phyloP scores from a whole-genome alignment of 371 early-diverging fungal genomes.

The Rhizopus microsporus region DNA sequence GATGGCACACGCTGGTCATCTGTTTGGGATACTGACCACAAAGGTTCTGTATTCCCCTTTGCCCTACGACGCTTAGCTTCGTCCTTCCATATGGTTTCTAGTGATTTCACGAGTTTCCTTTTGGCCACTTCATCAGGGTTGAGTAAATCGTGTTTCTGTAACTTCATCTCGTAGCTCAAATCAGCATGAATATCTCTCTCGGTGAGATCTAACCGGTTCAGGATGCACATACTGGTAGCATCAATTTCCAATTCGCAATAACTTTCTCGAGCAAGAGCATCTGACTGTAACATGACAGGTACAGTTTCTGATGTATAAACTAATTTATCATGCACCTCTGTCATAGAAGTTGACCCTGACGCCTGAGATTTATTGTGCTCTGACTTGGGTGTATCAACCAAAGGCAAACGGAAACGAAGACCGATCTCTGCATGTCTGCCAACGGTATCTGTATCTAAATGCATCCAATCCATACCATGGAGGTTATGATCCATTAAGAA shows the following conservation, averaged over 20 bases:
- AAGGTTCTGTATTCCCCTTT: constrained; percentile 11
- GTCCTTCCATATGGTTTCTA: constrained; percentile 62
- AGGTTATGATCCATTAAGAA: constrained; percentile 92
- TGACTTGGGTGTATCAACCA: constrained; percentile 27
- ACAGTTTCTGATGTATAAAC: constrained; percentile 32
- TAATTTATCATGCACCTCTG: not conserved
- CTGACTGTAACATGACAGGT: constrained; percentile 24
- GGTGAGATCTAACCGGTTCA: constrained; percentile 59
- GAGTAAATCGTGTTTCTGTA: constrained; percentile 2
- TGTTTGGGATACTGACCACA: constrained; percentile 19
- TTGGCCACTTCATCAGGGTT: constrained; percentile 3
- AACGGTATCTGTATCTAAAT: constrained; percentile 16
- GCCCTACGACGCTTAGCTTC: constrained; percentile 27
- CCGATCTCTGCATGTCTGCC: constrained; percentile 1
- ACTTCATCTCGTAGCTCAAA: constrained; percentile 11
- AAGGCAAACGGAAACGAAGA: constrained; percentile 43
- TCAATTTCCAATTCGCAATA: constrained; percentile 84
- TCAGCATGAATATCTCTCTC: constrained; percentile 60
- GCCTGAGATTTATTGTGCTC: constrained; percentile 8
- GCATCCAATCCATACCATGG: constrained; percentile 87
- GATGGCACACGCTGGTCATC: constrained; percentile 11
- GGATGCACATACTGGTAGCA: constrained; percentile 58
- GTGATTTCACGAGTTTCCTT: constrained; percentile 57
- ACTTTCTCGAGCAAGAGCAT: constrained; percentile 43
- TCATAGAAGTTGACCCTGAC: constrained; percentile 9